Conservation (phyloP, 208 protist species). For the Porcisia hertigi region DNA sequence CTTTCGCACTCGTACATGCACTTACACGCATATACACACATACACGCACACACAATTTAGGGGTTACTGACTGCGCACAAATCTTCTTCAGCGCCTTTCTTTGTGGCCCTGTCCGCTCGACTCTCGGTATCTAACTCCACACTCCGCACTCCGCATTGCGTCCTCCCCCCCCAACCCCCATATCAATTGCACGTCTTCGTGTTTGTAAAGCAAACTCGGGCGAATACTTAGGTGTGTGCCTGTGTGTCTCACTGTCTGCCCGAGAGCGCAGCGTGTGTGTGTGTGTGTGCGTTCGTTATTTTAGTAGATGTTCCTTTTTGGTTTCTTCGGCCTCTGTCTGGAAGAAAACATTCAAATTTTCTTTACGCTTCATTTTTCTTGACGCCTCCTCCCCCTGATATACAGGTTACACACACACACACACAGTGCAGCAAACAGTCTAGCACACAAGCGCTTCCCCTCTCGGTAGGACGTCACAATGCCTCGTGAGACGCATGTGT, state of each 20-base stretch:
- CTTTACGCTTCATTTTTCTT: too few species aligned
- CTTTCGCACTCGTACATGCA: neutral
- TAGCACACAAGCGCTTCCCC: neutral
- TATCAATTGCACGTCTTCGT: too few species aligned
- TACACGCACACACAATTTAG: neutral
- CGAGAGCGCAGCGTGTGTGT: neutral
- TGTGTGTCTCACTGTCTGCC: too few species aligned
- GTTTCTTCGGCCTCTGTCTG: too few species aligned
- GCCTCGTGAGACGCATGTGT: slow-evolving; percentile 66
- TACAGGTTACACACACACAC: neutral
- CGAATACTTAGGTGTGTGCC: too few species aligned
- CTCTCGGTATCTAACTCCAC: too few species aligned
- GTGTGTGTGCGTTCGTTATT: neutral
- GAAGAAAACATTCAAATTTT: too few species aligned
- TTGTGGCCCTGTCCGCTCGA: too few species aligned
- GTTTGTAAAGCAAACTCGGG: too few species aligned
- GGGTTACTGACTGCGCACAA: neutral
- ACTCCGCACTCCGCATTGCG: neutral
- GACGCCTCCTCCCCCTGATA: neutral
- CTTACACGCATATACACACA: neutral
- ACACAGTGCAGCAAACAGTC: neutral
- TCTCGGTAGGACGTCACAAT: slow-evolving; percentile 17
- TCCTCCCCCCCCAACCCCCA: neutral
- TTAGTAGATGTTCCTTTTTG: too few species aligned
- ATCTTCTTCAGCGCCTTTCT: neutral